Conservation (phyloP, 1,284 basidiomycete genomes). For the Grifola frondosa region DNA sequence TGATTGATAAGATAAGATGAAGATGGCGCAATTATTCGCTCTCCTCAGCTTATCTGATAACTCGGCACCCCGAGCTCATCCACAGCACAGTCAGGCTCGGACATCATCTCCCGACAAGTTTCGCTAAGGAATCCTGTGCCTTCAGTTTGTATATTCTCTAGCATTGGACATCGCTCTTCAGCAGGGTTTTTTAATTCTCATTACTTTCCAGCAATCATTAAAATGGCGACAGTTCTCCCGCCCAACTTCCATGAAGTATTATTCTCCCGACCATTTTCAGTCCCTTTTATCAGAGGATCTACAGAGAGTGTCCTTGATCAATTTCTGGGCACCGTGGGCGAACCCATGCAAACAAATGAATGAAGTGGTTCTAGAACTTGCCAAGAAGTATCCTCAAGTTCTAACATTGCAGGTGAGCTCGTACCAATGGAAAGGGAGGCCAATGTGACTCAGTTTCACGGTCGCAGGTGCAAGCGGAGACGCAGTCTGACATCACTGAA, state of each 20-base stretch:
- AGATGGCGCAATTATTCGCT: constrained; percentile 12
- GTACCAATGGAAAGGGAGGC: not conserved
- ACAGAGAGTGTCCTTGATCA: constrained; percentile 77
- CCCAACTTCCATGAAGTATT: constrained; percentile 56
- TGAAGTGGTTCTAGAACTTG: constrained; percentile 67
- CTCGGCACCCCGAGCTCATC: not conserved
- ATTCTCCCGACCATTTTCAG: constrained; percentile 74
- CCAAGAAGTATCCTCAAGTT: constrained; percentile 67
- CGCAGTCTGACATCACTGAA: constrained; percentile 86
- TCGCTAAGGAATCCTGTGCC: too few relatives aligned
- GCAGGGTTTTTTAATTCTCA: too few relatives aligned
- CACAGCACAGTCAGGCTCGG: not conserved
- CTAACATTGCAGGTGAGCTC: constrained; percentile 74
- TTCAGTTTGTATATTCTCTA: not conserved
- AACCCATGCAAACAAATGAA: constrained; percentile 89
- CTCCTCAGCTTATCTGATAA: constrained; percentile 12
- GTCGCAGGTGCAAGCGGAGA: constrained; percentile 85
- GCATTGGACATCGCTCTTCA: too few relatives aligned
- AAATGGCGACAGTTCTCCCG: constrained; percentile 16
- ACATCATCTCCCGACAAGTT: too few relatives aligned
- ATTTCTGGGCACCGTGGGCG: constrained; percentile 94
- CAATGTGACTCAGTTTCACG: not conserved
- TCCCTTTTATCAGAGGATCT: constrained; percentile 74
- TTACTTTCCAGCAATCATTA: not conserved
- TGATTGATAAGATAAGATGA: constrained; percentile 12